Percentiles rank a stretch among this genome's conserved stretches.
Conservation (phyloP, 495 filamentous ascomycete species). For the Pyronema omphalodes region DNA sequence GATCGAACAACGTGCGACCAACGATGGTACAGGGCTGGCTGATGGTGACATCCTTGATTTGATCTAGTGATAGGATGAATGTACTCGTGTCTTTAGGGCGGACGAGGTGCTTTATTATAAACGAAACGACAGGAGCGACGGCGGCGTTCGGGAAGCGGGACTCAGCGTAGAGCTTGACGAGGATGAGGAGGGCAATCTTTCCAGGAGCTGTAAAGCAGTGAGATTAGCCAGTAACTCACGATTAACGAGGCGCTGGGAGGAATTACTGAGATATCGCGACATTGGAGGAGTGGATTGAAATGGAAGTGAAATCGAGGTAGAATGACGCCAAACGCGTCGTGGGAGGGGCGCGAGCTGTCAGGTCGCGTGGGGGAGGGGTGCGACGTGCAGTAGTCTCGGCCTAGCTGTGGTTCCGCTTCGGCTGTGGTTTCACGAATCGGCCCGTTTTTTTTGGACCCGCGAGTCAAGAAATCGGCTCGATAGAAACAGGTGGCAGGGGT, state of each 20-base stretch:
- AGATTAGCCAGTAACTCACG: not conserved
- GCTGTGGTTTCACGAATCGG: no score
- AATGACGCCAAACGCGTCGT: no score
- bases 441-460: no score
- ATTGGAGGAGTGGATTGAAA: not conserved
- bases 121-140: slow-evolving; percentile 68
- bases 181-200: slow-evolving; percentile 62
- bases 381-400: no score
- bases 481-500: no score
- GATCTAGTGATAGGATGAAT: slow-evolving; percentile 40
- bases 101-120: slow-evolving; percentile 58
- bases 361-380: no score
- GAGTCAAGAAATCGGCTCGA: no score
- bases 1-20: slow-evolving; percentile 67
- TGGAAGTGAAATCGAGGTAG: no score
- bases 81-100: slow-evolving; percentile 28
- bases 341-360: no score
- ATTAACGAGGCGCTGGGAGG: not conserved
- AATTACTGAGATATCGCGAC: slow-evolving; percentile 4
- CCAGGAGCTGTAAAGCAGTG: slow-evolving; percentile 37
- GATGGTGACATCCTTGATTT: slow-evolving; percentile 19
- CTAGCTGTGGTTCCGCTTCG: no score
- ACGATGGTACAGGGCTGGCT: slow-evolving; percentile 20
- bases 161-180: slow-evolving; percentile 64
- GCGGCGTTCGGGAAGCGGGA: slow-evolving; percentile 53